Percentiles rank a stretch among this genome's conserved stretches.
Conservation (phyloP, 148 eudicot species). For the Vaccinium corymbosum region DNA sequence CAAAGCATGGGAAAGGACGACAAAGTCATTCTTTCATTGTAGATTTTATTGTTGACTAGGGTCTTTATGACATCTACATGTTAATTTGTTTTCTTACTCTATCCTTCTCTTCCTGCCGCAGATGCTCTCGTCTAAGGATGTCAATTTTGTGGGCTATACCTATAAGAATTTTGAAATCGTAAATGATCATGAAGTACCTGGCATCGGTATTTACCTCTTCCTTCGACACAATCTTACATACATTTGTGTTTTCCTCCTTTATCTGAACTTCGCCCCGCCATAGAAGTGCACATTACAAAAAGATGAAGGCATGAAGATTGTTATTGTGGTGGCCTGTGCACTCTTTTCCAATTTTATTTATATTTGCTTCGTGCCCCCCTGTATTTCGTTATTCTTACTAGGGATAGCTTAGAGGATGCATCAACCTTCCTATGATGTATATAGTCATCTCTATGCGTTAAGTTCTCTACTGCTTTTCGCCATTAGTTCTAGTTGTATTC, state of each 20-base stretch:
- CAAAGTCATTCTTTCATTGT: background rate
- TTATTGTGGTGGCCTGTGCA: background rate
- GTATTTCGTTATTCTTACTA: background rate
- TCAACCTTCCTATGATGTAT: background rate
- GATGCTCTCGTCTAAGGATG: constrained; percentile 91
- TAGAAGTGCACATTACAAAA: background rate
- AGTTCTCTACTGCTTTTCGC: background rate
- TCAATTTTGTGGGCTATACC: constrained; percentile 90
- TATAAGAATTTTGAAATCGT: constrained; percentile 92
- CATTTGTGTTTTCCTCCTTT: constrained; percentile 5
- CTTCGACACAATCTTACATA: background rate
- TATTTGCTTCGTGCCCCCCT: background rate
- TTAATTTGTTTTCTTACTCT: background rate
- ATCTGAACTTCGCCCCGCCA: background rate
- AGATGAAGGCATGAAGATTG: background rate
- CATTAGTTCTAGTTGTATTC: background rate
- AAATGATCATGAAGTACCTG: constrained; percentile 86
- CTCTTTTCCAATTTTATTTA: background rate
- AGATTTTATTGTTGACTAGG: background rate
- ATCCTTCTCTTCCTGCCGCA: constrained; percentile 27
- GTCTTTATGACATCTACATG: background rate
- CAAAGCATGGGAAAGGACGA: background rate
- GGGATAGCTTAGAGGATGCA: background rate
- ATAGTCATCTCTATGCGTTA: background rate
- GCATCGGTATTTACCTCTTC: constrained; percentile 47